Percentiles rank a stretch among this genome's conserved stretches.
These are phyloP conservation scores for Penicillium maclennaniae DNA, from an alignment of 495 filamentous ascomycete genomes.

Conservation along the genomic window DNA sequence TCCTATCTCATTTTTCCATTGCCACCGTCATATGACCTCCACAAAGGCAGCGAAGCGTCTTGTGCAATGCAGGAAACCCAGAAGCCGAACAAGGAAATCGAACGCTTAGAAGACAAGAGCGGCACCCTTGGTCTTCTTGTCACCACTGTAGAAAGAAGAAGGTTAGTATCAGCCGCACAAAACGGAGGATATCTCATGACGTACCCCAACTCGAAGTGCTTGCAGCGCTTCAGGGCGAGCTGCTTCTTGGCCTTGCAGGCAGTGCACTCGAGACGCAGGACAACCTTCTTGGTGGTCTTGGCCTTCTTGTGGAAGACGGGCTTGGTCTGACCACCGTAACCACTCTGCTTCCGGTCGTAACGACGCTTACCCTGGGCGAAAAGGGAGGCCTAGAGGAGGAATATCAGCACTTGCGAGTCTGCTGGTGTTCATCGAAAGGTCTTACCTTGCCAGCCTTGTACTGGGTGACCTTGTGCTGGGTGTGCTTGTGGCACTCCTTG, in stretches of 20 bases:
- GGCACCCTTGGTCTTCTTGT: constrained; percentile 99
- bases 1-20: constrained; percentile 51
- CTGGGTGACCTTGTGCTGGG: constrained; percentile 91
- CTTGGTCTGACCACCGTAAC: constrained; percentile 99
- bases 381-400: constrained; percentile 65
- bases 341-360: constrained; percentile 99
- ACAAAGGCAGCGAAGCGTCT: constrained; percentile 30
- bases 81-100: constrained; percentile 48
- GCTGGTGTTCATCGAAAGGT: constrained; percentile 1
- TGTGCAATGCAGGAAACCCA: constrained; percentile 48
- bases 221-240: constrained; percentile 96
- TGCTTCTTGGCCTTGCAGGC: constrained; percentile 98
- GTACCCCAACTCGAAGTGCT: constrained; percentile 99
- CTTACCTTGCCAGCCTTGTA: constrained; percentile 92
- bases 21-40: constrained; percentile 45
- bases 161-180: constrained; percentile 19
- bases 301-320: constrained; percentile 99
- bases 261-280: constrained; percentile 95
- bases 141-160: constrained; percentile 65
- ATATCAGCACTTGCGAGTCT: constrained; percentile 24
- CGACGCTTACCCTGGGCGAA: constrained; percentile 99
- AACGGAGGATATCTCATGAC: constrained; percentile 28
- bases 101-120: constrained; percentile 91
- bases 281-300: constrained; percentile 99
- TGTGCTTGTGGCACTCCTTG: constrained; percentile 92